Conservation (phyloP, 2,329 filamentous ascomycete species). For the Fusarium buxicola region DNA sequence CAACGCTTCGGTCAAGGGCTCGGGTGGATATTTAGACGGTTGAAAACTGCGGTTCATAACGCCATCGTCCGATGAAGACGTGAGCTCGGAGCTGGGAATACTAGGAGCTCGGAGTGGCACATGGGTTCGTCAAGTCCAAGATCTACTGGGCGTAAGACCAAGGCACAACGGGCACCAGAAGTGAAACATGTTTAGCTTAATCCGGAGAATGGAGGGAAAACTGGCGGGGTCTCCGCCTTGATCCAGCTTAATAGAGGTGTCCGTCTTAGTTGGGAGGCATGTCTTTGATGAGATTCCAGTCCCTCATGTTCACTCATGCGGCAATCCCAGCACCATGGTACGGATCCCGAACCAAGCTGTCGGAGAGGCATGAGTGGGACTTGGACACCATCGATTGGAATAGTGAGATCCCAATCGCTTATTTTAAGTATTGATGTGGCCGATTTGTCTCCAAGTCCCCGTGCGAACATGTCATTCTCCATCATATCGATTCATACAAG, state of each 20-base stretch:
- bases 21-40: background rate
- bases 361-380: background rate
- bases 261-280: background rate
- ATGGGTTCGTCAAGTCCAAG: background rate
- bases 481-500: too few species aligned
- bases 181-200: conserved; percentile 4
- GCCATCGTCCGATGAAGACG: background rate
- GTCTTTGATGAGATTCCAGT: background rate
- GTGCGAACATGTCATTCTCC: too few species aligned
- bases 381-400: background rate
- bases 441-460: too few species aligned
- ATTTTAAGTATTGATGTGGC: too few species aligned
- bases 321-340: background rate
- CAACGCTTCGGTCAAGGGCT: background rate
- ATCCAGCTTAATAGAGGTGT: background rate
- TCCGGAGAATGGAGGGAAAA: background rate
- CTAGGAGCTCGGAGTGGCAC: conserved; percentile 1
- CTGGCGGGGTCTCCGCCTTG: background rate
- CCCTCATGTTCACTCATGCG: background rate
- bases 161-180: background rate
- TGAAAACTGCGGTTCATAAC: background rate
- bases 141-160: background rate
- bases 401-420: too few species aligned
- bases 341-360: background rate
- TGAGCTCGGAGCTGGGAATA: background rate